Evolutionary conservation across 2,329 filamentous ascomycete genomes (phyloP).

Genomic region (Pyrenochaeta sp.): DNA sequence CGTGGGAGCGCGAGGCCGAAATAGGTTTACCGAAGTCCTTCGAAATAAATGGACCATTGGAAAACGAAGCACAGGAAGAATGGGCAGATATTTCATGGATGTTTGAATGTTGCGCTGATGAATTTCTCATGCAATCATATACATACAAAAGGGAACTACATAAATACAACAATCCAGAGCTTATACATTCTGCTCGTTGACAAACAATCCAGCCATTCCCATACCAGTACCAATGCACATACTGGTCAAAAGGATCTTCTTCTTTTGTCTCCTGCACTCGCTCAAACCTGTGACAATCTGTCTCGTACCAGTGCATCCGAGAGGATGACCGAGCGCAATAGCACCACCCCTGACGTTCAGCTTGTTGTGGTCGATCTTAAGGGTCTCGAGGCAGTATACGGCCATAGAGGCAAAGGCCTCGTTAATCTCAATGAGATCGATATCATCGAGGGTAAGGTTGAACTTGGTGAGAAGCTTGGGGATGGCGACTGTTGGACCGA

Average conservation of each 20-base stretch:
- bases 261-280: constrained; percentile 82
- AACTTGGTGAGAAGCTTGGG: constrained; percentile 85
- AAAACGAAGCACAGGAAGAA: no score
- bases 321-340: constrained; percentile 82
- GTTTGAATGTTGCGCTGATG: no score
- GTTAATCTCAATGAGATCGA: constrained; percentile 93
- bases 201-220: constrained; percentile 71
- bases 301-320: constrained; percentile 78
- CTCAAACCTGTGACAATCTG: constrained; percentile 91
- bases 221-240: constrained; percentile 81
- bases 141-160: no score
- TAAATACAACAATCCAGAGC: no score
- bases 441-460: constrained; percentile 78
- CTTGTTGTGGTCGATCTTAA: constrained; percentile 76
- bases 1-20: no score
- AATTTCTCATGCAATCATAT: no score
- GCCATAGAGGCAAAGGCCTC: constrained; percentile 99
- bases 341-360: constrained; percentile 83
- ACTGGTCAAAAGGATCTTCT: constrained; percentile 89
- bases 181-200: constrained; percentile 64
- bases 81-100: no score
- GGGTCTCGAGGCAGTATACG: constrained; percentile 78
- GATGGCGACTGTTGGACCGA: constrained; percentile 75
- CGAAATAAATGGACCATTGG: no score
- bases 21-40: no score